These are phyloP conservation scores for Chamaenerion angustifolium DNA, from an alignment of 345 rosid species.

Conservation along the genomic window DNA sequence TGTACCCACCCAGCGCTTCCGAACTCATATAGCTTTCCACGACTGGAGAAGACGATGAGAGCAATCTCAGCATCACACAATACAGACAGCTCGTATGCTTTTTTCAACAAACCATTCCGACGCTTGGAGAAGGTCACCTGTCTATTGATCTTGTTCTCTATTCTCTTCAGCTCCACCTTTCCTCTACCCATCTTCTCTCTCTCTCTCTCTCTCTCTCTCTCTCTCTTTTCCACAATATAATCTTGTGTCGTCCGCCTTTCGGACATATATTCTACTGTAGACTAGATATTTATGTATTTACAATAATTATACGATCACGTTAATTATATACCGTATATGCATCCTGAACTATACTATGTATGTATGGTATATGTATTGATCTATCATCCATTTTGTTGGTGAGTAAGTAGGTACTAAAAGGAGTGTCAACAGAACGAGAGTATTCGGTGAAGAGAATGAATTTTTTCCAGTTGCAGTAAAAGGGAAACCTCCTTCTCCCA, in stretches of 20 bases:
- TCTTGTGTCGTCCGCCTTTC: background rate
- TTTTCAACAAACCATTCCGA: conserved; percentile 63
- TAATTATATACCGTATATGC: background rate
- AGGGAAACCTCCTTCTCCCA: background rate
- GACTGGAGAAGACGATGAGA: conserved; percentile 74
- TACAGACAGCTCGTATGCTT: conserved; percentile 79
- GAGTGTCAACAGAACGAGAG: background rate
- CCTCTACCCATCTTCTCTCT: conserved; percentile 68
- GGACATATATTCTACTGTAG: background rate
- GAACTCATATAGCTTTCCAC: conserved; percentile 79
- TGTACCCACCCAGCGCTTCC: conserved; percentile 45
- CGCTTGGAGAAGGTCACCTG: conserved; percentile 83
- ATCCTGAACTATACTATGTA: background rate
- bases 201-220: too few species aligned
- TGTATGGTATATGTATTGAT: background rate
- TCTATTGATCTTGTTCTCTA: conserved; percentile 80
- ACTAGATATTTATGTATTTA: too few species aligned
- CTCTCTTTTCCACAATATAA: background rate
- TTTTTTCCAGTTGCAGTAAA: background rate
- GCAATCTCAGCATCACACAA: conserved; percentile 81
- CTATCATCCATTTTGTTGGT: background rate
- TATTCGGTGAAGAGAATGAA: conserved; percentile 1
- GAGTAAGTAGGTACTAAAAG: background rate
- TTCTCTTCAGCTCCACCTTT: conserved; percentile 78
- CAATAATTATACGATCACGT: background rate